A percentile compares a stretch with the other conserved stretches of the same genome.
Evolutionary conservation across 202 grass and related monocot genomes (phyloP).

Genomic region (Carex sylvatica): DNA sequence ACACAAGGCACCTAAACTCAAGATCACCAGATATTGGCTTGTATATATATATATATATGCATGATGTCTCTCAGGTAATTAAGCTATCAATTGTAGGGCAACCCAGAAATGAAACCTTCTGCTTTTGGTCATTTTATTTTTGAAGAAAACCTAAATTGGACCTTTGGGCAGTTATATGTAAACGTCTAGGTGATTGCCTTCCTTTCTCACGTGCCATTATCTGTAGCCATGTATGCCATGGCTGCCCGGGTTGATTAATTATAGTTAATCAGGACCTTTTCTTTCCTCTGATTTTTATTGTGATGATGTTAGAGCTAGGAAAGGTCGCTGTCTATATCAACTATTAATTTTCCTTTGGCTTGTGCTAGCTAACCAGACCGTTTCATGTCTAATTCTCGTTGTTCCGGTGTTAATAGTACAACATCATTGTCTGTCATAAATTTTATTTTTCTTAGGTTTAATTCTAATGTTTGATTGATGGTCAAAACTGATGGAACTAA

Average conservation of each 20-base stretch:
- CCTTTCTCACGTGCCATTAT: conserved; percentile 27
- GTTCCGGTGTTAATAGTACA: conserved; percentile 1
- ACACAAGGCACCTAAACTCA: not conserved
- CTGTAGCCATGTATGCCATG: not conserved
- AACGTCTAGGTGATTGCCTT: conserved; percentile 24
- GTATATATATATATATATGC: not conserved
- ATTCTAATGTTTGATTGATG: not conserved
- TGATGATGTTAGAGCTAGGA: not conserved
- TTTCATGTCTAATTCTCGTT: conserved; percentile 1
- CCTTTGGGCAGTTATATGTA: conserved; percentile 35
- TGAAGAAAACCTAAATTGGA: conserved; percentile 20
- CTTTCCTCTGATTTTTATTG: not conserved
- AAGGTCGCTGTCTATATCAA: conserved; percentile 15
- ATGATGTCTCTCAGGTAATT: not conserved
- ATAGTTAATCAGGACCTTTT: not conserved
- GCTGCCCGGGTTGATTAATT: not conserved
- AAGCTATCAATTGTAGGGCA: conserved; percentile 17
- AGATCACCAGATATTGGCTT: not conserved
- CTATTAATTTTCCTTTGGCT: conserved; percentile 8
- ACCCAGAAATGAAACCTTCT: conserved; percentile 1
- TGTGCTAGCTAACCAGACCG: not conserved
- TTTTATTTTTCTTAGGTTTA: conserved; percentile 9
- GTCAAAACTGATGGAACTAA: not conserved
- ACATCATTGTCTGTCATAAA: conserved; percentile 3
- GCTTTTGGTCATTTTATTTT: conserved; percentile 9